Conservation (phyloP, 2,329 filamentous ascomycete genomes). For the Neopestalotiopsis sp. region DNA sequence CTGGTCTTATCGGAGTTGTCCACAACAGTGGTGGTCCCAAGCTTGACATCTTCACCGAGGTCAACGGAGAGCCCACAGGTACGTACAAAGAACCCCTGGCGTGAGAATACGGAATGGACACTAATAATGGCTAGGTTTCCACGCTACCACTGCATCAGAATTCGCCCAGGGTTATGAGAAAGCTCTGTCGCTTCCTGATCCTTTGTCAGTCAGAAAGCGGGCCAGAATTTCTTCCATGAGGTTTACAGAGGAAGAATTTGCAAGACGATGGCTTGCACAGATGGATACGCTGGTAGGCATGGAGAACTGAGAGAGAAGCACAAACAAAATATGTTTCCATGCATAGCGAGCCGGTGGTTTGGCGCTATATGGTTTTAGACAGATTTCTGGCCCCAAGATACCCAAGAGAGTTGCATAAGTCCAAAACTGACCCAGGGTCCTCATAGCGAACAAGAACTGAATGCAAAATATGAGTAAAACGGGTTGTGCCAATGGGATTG, state of each 20-base stretch:
- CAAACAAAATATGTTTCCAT: background rate
- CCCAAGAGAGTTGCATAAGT: conserved; percentile 8
- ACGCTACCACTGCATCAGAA: conserved; percentile 77
- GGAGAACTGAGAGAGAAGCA: conserved; percentile 21
- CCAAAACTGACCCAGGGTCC: background rate
- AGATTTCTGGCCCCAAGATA: background rate
- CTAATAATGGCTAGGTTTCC: conserved; percentile 69
- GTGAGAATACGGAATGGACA: background rate
- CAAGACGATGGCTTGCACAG: conserved; percentile 76
- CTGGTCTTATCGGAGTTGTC: conserved; percentile 89
- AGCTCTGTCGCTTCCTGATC: conserved; percentile 75
- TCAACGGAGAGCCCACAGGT: conserved; percentile 82
- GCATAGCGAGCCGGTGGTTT: background rate
- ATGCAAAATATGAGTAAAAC: too few species aligned
- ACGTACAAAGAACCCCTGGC: conserved; percentile 32
- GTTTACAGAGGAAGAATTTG: conserved; percentile 90
- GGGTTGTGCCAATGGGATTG: too few species aligned
- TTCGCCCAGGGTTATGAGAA: conserved; percentile 83
- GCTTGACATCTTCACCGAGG: conserved; percentile 84
- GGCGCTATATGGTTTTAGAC: background rate
- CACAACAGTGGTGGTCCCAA: conserved; percentile 94
- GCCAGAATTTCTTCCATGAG: conserved; percentile 80
- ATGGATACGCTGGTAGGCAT: conserved; percentile 73
- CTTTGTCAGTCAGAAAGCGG: conserved; percentile 74
- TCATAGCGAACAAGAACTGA: background rate